Conservation (phyloP, 257 asterid species). For the Thymus mandschuricus region DNA sequence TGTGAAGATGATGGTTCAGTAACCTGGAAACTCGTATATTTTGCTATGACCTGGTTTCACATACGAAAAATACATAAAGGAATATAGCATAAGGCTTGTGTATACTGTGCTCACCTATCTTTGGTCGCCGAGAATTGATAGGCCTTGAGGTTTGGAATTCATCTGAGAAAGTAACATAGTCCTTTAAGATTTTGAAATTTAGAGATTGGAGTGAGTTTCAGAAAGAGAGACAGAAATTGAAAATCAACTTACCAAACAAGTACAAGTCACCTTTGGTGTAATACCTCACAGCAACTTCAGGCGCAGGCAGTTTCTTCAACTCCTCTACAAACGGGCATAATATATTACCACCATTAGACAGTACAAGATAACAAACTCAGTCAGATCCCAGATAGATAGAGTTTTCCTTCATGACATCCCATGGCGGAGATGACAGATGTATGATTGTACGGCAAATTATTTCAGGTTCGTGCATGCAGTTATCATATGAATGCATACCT, state of each 20-base stretch:
- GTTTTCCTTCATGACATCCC: conserved; percentile 5
- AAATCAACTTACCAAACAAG: conserved; percentile 77
- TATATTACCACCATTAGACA: conserved; percentile 27
- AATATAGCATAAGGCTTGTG: not conserved
- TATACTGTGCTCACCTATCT: conserved; percentile 61
- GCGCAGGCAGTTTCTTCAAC: conserved; percentile 70
- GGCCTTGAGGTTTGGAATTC: conserved; percentile 88
- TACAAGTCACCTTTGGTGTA: conserved; percentile 89
- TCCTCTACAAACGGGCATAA: conserved; percentile 50
- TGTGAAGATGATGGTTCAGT: no score
- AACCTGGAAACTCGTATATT: no score
- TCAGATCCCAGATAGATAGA: not conserved
- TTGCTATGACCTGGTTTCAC: not conserved
- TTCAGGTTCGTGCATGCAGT: not conserved
- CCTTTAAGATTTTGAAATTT: conserved; percentile 10
- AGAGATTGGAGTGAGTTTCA: not conserved
- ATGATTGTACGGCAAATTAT: not conserved
- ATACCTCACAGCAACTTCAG: conserved; percentile 78
- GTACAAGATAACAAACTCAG: conserved; percentile 18
- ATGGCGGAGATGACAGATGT: not conserved
- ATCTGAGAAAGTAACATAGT: conserved; percentile 50
- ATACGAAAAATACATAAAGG: not conserved
- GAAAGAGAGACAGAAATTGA: not conserved
- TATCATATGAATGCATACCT: conserved; percentile 50
- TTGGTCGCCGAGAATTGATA: conserved; percentile 84